Base-by-base conservation (phyloP, 1,284 basidiomycete species). In the Ceratobasidium theobromae region DNA sequence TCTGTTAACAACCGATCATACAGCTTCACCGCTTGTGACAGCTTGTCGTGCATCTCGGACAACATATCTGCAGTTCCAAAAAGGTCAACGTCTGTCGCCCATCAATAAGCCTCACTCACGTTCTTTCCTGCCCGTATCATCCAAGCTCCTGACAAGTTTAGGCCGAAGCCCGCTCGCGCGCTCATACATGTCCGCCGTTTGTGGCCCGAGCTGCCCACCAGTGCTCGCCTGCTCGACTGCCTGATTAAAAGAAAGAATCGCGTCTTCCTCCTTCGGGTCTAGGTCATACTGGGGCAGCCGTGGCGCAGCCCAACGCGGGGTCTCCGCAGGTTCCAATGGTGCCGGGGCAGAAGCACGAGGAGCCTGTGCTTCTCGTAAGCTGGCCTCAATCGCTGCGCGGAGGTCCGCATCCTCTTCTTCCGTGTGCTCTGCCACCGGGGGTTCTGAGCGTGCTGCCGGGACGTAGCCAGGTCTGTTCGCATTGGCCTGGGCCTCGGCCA, bases 351-450 rank as follows among this genome's bases (percentile, higher is more conserved):
- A 92, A 1, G 93, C 87, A 67, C 81, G 84, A 0, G 89, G 88
- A 6, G 88, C 86, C 68, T 86, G 88, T 28, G 87, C 87, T 73
- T 99, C 97, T 11, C 87, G 83, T 70, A 99, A 76, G 74, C 91
- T 95, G 0, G 97, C 97, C 73, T 98, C 95, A 67, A 99, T 99
- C 0, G 97, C 97, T 12, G 96, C 91, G 62, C 84, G 86, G 23
- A 99, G 80, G 71, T 99, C 94, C 9, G 93, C 91, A 75, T 99
- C 96, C 23, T 98, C 91, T 51, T 95, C 94, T 23, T 94, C 93
- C n/a, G n/a, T n/a, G 12, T 85, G 70, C 1, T 73, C 69, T 41
- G 75, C 76, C 21, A 88, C 72, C 1, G 92, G 92, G 1, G 91
- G 90, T 72, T 93, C 89, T 0, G 89, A 88, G 71, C 69, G 11